Evolutionary conservation across 2,329 filamentous ascomycete species (phyloP).

Genomic region (Fusarium beomiforme): DNA sequence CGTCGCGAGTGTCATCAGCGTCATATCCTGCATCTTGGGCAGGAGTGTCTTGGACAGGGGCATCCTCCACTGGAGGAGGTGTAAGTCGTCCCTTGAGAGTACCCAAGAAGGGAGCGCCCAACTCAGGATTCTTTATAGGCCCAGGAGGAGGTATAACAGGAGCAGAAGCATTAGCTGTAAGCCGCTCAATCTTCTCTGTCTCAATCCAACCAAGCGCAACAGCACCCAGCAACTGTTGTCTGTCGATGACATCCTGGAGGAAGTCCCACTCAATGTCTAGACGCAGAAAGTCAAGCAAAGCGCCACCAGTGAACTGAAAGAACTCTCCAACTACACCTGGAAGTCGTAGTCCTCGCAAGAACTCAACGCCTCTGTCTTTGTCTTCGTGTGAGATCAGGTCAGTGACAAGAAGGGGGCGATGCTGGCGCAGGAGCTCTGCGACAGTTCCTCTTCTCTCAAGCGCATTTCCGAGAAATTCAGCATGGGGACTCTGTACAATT

Average conservation of each 20-base stretch:
- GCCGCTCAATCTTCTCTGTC: neutral
- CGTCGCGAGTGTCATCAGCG: neutral
- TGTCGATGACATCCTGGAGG: slow-evolving; percentile 35
- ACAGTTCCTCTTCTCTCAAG: slow-evolving; percentile 9
- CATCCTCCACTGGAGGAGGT: neutral
- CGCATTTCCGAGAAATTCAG: slow-evolving; percentile 11
- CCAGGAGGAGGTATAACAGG: neutral
- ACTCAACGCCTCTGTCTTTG: slow-evolving; percentile 25
- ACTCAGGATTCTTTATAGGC: neutral
- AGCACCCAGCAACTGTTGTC: slow-evolving; percentile 11
- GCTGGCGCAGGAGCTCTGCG: slow-evolving; percentile 14
- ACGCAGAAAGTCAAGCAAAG: slow-evolving; percentile 35
- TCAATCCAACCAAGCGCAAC: slow-evolving; percentile 25
- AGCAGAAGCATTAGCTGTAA: neutral
- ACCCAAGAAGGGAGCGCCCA: slow-evolving; percentile 13
- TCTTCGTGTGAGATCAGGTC: slow-evolving; percentile 34
- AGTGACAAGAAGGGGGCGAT: slow-evolving; percentile 39
- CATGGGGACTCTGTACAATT: slow-evolving; percentile 18
- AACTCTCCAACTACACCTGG: slow-evolving; percentile 7
- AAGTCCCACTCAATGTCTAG: slow-evolving; percentile 40
- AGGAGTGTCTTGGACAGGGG: neutral
- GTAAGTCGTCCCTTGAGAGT: neutral
- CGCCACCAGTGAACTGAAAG: slow-evolving; percentile 16
- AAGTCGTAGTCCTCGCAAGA: slow-evolving; percentile 20
- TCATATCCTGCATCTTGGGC: neutral